A percentile compares a stretch with the other conserved stretches of the same genome.
phyloP scores from a whole-genome alignment of 108 stramenopile genomes.

The Skeletonema marinoi region DNA sequence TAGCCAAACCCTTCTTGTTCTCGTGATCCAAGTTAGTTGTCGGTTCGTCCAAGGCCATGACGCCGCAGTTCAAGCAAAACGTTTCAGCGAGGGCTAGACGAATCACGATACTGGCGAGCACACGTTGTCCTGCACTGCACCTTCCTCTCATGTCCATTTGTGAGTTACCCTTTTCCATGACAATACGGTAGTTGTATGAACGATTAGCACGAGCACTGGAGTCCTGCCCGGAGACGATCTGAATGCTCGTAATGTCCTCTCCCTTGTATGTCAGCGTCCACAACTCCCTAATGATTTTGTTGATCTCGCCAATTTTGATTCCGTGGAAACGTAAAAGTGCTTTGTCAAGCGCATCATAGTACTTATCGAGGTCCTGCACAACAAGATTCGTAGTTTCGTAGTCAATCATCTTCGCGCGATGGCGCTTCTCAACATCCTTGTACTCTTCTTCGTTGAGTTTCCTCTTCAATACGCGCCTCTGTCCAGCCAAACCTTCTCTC shows the following conservation, averaged over 20 bases:
- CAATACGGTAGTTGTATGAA: constrained; percentile 98
- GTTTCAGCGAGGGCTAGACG: constrained; percentile 98
- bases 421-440: constrained; percentile 86
- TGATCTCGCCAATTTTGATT: constrained; percentile 97
- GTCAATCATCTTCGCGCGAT: constrained; percentile 84
- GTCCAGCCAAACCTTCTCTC: constrained; percentile 61
- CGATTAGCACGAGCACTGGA: constrained; percentile 60
- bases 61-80: constrained; percentile 96
- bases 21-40: constrained; percentile 95
- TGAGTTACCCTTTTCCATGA: constrained; percentile 91
- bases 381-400: constrained; percentile 92
- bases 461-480: constrained; percentile 64
- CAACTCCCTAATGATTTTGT: constrained; percentile 95
- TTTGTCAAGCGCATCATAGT: constrained; percentile 89
- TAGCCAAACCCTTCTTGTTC: constrained; percentile 93
- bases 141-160: constrained; percentile 98
- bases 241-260: constrained; percentile 94
- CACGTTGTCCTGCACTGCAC: constrained; percentile 95
- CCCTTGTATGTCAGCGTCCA: constrained; percentile 98
- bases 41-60: constrained; percentile 97
- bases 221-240: constrained; percentile 91
- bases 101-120: constrained; percentile 97
- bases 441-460: constrained; percentile 67
- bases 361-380: constrained; percentile 92
- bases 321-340: constrained; percentile 92